Evolutionary conservation across 805 yeast genomes (phyloP).

Genomic region (Helenozyma rhizophorensis): DNA sequence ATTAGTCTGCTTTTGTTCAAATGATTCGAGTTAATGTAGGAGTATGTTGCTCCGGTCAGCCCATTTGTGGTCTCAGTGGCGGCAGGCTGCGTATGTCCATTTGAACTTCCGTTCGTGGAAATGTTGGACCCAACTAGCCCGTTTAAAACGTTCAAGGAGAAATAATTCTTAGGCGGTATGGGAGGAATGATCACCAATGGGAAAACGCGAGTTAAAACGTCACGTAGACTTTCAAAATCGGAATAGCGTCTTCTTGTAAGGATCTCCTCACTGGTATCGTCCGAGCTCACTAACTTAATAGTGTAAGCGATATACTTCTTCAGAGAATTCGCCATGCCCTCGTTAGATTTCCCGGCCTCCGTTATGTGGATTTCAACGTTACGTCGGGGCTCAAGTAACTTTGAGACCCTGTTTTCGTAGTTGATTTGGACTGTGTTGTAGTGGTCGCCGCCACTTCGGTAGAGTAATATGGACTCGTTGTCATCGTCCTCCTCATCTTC

Average conservation of each 20-base stretch:
- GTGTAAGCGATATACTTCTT: slow-evolving; percentile 74
- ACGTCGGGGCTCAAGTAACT: slow-evolving; percentile 27
- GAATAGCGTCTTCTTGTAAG: slow-evolving; percentile 81
- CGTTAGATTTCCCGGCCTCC: slow-evolving; percentile 85
- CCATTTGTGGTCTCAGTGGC: slow-evolving; percentile 3
- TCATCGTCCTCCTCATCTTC: slow-evolving; percentile 13
- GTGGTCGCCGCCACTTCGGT: slow-evolving; percentile 15
- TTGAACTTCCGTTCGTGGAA: slow-evolving; percentile 2
- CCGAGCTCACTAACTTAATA: slow-evolving; percentile 52
- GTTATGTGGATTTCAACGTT: slow-evolving; percentile 43
- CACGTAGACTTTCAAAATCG: slow-evolving; percentile 83
- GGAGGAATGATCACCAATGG: slow-evolving; percentile 90
- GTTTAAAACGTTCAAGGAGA: slow-evolving; percentile 30
- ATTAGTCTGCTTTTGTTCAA: slow-evolving; percentile 33
- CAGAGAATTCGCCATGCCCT: slow-evolving; percentile 61
- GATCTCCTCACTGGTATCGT: slow-evolving; percentile 32
- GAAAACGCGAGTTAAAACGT: slow-evolving; percentile 61
- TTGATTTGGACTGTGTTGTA: slow-evolving; percentile 27
- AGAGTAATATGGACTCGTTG: slow-evolving; percentile 29
- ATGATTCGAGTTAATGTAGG: slow-evolving; percentile 40
- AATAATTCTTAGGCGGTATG: slow-evolving; percentile 60
- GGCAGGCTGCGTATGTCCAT: background rate
- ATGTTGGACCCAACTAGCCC: slow-evolving; percentile 24
- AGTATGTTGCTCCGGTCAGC: slow-evolving; percentile 11
- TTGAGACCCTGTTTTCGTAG: slow-evolving; percentile 34